These are phyloP conservation scores for Brassica balearica DNA, from an alignment of 441 rosid species.

Conservation along the genomic window DNA sequence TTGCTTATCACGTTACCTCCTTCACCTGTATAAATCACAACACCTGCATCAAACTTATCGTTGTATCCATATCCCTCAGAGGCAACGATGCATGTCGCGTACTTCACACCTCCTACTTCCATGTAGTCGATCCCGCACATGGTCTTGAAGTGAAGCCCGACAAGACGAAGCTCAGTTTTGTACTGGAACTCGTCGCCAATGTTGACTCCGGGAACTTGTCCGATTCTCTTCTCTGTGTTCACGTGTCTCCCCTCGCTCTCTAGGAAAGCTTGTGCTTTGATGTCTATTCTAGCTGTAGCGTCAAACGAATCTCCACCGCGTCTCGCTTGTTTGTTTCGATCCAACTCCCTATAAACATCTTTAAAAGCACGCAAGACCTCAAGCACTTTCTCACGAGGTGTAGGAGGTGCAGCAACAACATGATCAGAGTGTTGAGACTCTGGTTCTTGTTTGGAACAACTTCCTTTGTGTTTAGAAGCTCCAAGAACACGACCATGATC, in stretches of 20 bases:
- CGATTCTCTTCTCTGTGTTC: constrained; percentile 57
- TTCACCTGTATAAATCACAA: constrained; percentile 70
- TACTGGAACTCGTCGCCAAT: constrained; percentile 84
- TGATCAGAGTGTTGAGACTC: background rate
- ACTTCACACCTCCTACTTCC: constrained; percentile 43
- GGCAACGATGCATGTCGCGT: constrained; percentile 77
- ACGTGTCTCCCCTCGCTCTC: constrained; percentile 52
- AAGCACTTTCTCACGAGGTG: constrained; percentile 31
- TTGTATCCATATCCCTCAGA: constrained; percentile 76
- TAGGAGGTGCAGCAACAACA: background rate
- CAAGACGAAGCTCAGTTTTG: constrained; percentile 66
- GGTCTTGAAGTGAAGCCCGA: constrained; percentile 72
- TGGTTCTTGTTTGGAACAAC: background rate
- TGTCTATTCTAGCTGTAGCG: constrained; percentile 29
- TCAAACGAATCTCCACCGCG: background rate
- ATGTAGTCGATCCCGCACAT: constrained; percentile 79
- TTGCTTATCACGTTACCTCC: constrained; percentile 68
- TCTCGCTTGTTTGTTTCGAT: constrained; percentile 19
- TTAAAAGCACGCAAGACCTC: constrained; percentile 16
- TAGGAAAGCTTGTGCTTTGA: constrained; percentile 46
- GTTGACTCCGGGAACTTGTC: constrained; percentile 76
- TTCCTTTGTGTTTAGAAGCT: background rate
- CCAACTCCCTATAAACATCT: constrained; percentile 1
- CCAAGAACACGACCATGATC: background rate
- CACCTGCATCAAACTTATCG: constrained; percentile 61